A percentile compares a stretch with the other conserved stretches of the same genome.
These are phyloP conservation scores for Adansonia rubrostipa DNA, from an alignment of 441 rosid genomes.

Conservation along the genomic window DNA sequence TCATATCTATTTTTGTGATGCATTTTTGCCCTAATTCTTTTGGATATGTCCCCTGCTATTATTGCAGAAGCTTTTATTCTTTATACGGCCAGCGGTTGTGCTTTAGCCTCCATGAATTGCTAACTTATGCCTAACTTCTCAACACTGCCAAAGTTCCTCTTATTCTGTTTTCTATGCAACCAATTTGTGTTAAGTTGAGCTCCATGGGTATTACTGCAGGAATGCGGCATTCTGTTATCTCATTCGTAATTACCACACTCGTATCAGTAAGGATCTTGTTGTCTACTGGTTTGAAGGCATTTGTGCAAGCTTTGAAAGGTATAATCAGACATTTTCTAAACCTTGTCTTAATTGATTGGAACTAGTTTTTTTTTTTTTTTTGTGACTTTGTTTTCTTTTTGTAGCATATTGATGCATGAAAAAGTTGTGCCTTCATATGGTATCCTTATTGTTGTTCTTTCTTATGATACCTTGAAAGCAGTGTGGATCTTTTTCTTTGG, in stretches of 20 bases:
- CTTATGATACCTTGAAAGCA: not conserved
- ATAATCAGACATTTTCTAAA: slow-evolving; percentile 11
- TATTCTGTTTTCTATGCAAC: slow-evolving; percentile 12
- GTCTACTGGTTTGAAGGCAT: slow-evolving; percentile 85
- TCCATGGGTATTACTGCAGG: slow-evolving; percentile 54
- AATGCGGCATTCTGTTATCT: slow-evolving; percentile 79
- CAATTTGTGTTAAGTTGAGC: not conserved
- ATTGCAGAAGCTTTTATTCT: not conserved
- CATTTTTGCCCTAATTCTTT: not conserved
- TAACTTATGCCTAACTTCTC: not conserved
- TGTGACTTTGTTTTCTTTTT: not conserved
- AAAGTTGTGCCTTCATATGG: not conserved
- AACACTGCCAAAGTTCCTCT: not conserved
- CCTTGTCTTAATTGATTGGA: slow-evolving; percentile 5
- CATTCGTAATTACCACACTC: slow-evolving; percentile 55
- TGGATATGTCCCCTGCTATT: not conserved
- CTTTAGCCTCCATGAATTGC: not conserved
- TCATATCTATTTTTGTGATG: not conserved
- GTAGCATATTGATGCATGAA: not conserved
- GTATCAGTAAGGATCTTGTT: slow-evolving; percentile 68
- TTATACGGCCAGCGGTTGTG: not conserved
- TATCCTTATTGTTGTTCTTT: slow-evolving; percentile 2
- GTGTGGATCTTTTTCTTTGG: not conserved
- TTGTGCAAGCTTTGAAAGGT: slow-evolving; percentile 83
- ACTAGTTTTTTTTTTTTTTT: not conserved